These are phyloP conservation scores for Albophoma yamanashiensis DNA, from an alignment of 2,329 filamentous ascomycete species.

Conservation along the genomic window DNA sequence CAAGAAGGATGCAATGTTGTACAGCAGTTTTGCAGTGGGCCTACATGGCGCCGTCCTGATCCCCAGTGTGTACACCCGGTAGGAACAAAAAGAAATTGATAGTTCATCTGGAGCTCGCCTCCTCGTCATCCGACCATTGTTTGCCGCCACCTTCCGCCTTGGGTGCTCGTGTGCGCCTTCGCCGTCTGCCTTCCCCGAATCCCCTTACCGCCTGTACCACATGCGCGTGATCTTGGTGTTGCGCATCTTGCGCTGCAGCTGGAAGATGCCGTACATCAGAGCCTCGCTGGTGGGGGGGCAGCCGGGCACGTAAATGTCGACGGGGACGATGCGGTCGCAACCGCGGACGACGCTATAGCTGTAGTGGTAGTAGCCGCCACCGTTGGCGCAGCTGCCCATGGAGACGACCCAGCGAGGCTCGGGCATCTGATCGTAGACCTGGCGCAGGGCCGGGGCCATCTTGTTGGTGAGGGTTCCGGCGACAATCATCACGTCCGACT, in stretches of 20 bases:
- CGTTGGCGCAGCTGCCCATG: constrained; percentile 79
- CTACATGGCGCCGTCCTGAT: neutral
- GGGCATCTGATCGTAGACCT: constrained; percentile 94
- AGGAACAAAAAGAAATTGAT: neutral
- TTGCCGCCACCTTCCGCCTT: neutral
- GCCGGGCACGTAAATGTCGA: constrained; percentile 71
- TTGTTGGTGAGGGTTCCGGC: constrained; percentile 91
- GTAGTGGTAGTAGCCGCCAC: constrained; percentile 81
- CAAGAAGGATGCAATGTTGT: neutral
- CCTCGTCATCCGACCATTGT: neutral
- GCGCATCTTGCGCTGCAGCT: constrained; percentile 68
- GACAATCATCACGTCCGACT: constrained; percentile 90
- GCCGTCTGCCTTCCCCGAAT: neutral
- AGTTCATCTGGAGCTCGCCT: neutral
- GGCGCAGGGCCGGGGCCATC: constrained; percentile 83
- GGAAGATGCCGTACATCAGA: constrained; percentile 62
- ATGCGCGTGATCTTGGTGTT: constrained; percentile 43
- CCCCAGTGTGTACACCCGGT: neutral
- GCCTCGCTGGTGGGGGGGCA: constrained; percentile 55
- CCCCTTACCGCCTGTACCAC: constrained; percentile 49
- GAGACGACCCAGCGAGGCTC: constrained; percentile 78
- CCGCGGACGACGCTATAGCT: constrained; percentile 68
- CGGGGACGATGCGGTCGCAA: constrained; percentile 66
- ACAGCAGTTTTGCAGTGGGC: neutral
- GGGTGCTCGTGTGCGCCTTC: neutral